Base-by-base conservation (phyloP, 331 rosid genomes). In the Stylosanthes scabra region DNA sequence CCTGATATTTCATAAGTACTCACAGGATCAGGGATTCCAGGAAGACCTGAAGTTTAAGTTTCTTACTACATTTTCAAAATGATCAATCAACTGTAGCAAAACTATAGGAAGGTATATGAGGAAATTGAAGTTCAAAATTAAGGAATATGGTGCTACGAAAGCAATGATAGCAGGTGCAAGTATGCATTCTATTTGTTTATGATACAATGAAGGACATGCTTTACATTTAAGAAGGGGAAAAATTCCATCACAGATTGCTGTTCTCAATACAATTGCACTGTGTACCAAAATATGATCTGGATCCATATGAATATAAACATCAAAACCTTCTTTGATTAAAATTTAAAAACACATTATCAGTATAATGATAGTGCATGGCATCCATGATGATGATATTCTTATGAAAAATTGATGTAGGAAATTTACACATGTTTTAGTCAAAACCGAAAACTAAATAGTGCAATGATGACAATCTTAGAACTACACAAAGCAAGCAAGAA, bases 1-100 rank as follows among this genome's bases (percentile, higher is more conserved):
- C 98, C 98, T 93, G 88, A 58, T 49, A 76, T 69, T 62, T 57
- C 67, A 28, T 65, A 71, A 39, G 62, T 37, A 59, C 60, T 15
- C 13, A 61, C 9, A 60, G 13, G 59, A 67, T 63, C 42, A 50
- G 62, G 63, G 44, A 41, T 70, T 74, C 65, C n/a, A 59, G 5
- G 20, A 59, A 63, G 41, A 62, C 25, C 8, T 68, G 49, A 77
- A 73, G 70, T 68, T 55, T 68, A 65, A 56, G 54, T 77, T 72
- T 49, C 54, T 25, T 64, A 56, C 52, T 77, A 67, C 41, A 46
- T 25, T 64, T 41, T n/a, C 54, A 75, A 45, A 49, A 41, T 51
- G 60, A 74, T 44, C 59, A 71, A 71, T 54, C 54, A 66, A 27
- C 40, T 58, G 55, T 49, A 60, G 15, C 37, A 71, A 65, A 71